These are phyloP conservation scores for Pisolithus orientalis DNA, from an alignment of 768 basidiomycete genomes.

Conservation along the genomic window DNA sequence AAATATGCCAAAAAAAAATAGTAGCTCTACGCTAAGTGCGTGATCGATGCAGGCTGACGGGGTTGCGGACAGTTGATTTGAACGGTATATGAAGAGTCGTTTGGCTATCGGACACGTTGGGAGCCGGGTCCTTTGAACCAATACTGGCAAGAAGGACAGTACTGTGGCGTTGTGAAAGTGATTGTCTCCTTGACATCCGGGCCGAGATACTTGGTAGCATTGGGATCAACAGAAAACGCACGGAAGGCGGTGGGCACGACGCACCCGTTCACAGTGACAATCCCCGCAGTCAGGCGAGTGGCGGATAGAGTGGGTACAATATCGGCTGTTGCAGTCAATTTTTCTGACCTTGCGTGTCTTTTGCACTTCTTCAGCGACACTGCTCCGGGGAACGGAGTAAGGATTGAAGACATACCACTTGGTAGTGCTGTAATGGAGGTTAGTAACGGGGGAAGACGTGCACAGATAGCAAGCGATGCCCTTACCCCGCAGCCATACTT, in stretches of 20 bases:
- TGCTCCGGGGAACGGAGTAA: slow-evolving; percentile 32
- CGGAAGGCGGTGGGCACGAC: slow-evolving; percentile 9
- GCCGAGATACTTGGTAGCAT: slow-evolving; percentile 50
- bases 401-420: slow-evolving; percentile 43
- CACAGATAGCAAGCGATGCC: slow-evolving; percentile 16
- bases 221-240: slow-evolving; percentile 2
- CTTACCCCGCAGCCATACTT: slow-evolving; percentile 64
- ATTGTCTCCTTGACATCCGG: slow-evolving; percentile 65
- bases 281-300: slow-evolving; percentile 37
- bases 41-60: neutral
- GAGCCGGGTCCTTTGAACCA: slow-evolving; percentile 45
- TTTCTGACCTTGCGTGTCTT: slow-evolving; percentile 31
- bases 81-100: neutral
- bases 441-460: neutral
- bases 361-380: slow-evolving; percentile 5
- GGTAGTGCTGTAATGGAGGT: slow-evolving; percentile 50
- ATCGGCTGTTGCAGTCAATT: slow-evolving; percentile 28
- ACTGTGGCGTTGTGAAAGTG: slow-evolving; percentile 42
- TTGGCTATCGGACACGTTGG: slow-evolving; percentile 28
- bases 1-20: slow-evolving; percentile 11
- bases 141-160: slow-evolving; percentile 53
- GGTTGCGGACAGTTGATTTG: no score
- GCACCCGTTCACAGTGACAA: slow-evolving; percentile 40
- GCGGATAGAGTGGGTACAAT: slow-evolving; percentile 34
- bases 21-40: slow-evolving; percentile 24